Percentiles rank a stretch among this genome's conserved stretches.
Conservation (phyloP, 192 early-diverging fungal genomes). For the Spinellus fusiger region DNA sequence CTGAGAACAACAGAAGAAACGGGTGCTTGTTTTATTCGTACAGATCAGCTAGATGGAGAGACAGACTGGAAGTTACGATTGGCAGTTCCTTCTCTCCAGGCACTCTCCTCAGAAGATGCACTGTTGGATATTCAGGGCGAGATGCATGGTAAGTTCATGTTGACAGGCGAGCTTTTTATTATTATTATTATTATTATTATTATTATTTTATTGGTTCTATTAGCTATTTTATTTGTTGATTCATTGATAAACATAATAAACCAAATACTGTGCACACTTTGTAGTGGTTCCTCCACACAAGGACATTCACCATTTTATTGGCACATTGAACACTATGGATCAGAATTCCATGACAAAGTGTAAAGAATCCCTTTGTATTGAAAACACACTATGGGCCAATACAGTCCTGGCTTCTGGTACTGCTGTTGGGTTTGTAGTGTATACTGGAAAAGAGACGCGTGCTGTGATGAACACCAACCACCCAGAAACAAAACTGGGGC, state of each 20-base stretch:
- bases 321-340: conserved; percentile 52
- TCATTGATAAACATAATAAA: too few relatives aligned
- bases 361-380: conserved; percentile 68
- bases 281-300: too few relatives aligned
- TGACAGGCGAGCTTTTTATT: conserved; percentile 79
- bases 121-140: conserved; percentile 60
- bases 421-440: conserved; percentile 80
- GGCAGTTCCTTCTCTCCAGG: conserved; percentile 80
- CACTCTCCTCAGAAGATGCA: conserved; percentile 51
- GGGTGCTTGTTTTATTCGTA: conserved; percentile 94
- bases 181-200: too few relatives aligned
- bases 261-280: too few relatives aligned
- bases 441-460: conserved; percentile 89
- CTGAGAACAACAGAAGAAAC: conserved; percentile 75
- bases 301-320: conserved; percentile 90
- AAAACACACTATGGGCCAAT: conserved; percentile 95
- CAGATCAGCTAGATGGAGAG: conserved; percentile 96
- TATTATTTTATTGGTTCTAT: too few relatives aligned
- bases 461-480: conserved; percentile 96
- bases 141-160: conserved; percentile 79
- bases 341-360: conserved; percentile 20
- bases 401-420: conserved; percentile 90
- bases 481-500: conserved; percentile 85
- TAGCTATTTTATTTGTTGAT: too few relatives aligned
- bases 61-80: conserved; percentile 95